A percentile compares a stretch with the other conserved stretches of the same genome.
phyloP scores from a whole-genome alignment of 2,329 filamentous ascomycete genomes.

The Phaeosphaeria sp. region DNA sequence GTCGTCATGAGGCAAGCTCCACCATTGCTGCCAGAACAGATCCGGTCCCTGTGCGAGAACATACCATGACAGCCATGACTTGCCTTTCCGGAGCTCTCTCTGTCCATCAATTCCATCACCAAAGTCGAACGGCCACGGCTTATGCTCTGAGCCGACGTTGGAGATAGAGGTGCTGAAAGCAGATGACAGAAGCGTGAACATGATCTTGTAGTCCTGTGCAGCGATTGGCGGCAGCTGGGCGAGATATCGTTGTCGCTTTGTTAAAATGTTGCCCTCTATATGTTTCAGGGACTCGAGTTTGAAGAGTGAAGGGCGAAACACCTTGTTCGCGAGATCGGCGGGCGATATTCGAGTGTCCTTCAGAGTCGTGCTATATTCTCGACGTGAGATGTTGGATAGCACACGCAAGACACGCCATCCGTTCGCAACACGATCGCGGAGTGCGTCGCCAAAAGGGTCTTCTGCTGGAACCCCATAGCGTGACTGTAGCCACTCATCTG shows the following conservation, averaged over 20 bases:
- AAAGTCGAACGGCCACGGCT: slow-evolving; percentile 39
- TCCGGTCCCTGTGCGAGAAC: slow-evolving; percentile 38
- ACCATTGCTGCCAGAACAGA: slow-evolving; percentile 44
- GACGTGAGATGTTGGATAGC: slow-evolving; percentile 32
- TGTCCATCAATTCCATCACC: slow-evolving; percentile 34
- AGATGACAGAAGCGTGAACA: slow-evolving; percentile 38
- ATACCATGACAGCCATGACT: slow-evolving; percentile 44
- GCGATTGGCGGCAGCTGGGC: slow-evolving; percentile 17
- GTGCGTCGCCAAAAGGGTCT: slow-evolving; percentile 34
- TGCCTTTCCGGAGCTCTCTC: slow-evolving; percentile 31
- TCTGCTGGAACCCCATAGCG: slow-evolving; percentile 39
- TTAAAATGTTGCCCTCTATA: slow-evolving; percentile 28
- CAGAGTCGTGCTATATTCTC: slow-evolving; percentile 18
- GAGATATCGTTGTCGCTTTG: slow-evolving; percentile 30
- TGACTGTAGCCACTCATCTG: slow-evolving; percentile 21
- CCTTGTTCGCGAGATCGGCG: slow-evolving; percentile 17
- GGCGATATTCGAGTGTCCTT: slow-evolving; percentile 16
- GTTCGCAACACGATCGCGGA: slow-evolving; percentile 36
- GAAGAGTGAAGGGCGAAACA: slow-evolving; percentile 23
- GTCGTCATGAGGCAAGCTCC: slow-evolving; percentile 18
- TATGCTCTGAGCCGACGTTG: slow-evolving; percentile 31
- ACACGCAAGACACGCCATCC: slow-evolving; percentile 36
- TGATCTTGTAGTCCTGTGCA: slow-evolving; percentile 38
- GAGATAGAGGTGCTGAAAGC: slow-evolving; percentile 34
- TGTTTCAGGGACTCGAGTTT: slow-evolving; percentile 20